phyloP scores from a whole-genome alignment of 225 moss, liverwort and hornwort genomes.

The Straminergon stramineum region DNA sequence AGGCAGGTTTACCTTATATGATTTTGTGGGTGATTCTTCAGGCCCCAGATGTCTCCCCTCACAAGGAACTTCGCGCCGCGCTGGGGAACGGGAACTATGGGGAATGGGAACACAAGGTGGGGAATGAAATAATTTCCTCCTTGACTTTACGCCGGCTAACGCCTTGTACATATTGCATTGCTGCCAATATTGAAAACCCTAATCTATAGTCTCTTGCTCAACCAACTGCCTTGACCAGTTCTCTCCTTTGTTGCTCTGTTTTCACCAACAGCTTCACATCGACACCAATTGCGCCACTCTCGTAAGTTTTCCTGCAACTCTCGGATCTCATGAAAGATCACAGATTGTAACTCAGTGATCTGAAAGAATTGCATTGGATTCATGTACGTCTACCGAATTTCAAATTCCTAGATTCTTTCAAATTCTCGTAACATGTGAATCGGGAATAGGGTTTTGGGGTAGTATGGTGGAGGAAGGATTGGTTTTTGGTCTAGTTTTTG shows the following conservation, averaged over 20 bases:
- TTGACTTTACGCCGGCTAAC: too few relatives aligned
- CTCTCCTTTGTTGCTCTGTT: neutral
- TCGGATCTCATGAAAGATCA: neutral
- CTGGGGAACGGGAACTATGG: too few relatives aligned
- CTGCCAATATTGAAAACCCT: slow-evolving; percentile 1
- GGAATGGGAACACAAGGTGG: too few relatives aligned
- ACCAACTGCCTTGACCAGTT: neutral
- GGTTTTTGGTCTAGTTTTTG: neutral
- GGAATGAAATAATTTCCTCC: too few relatives aligned
- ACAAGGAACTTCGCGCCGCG: too few relatives aligned
- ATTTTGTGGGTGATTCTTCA: too few relatives aligned
- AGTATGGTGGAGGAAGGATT: neutral
- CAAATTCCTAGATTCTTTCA: neutral
- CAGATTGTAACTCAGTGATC: neutral
- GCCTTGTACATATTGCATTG: neutral
- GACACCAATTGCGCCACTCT: neutral
- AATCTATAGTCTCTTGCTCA: neutral
- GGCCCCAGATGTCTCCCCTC: too few relatives aligned
- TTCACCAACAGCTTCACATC: neutral
- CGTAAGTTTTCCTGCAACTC: neutral
- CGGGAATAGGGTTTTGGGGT: neutral
- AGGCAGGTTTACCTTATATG: too few relatives aligned
- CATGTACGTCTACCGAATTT: neutral
- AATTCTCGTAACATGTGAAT: neutral
- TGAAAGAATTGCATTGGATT: neutral